These are phyloP conservation scores for Kwoniella shivajii DNA, from an alignment of 1,284 basidiomycete genomes.

Conservation along the genomic window DNA sequence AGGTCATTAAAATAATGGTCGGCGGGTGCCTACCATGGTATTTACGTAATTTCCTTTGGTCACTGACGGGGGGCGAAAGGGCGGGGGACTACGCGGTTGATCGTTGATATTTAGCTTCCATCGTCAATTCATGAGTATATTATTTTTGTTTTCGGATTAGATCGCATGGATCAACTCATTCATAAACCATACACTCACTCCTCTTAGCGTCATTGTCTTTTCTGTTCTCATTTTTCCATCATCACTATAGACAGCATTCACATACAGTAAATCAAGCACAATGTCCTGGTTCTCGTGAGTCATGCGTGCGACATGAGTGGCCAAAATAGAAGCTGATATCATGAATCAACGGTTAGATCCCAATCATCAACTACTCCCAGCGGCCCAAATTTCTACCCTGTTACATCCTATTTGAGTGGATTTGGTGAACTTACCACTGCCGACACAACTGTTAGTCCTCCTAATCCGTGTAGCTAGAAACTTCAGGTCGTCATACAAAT, in stretches of 20 bases:
- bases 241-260: neutral
- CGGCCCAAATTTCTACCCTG: conserved; percentile 73
- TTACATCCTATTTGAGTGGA: conserved; percentile 58
- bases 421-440: conserved; percentile 43
- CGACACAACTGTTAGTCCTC: conserved; percentile 47
- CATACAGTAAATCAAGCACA: neutral
- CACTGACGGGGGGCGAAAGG: too few relatives aligned
- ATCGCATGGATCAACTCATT: neutral
- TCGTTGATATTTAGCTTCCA: neutral
- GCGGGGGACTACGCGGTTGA: too few relatives aligned
- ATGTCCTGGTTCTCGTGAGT: conserved; percentile 47
- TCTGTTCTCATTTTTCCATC: neutral
- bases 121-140: neutral
- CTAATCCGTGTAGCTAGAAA: neutral
- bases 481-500: neutral
- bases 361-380: conserved; percentile 21
- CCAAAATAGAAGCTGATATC: neutral
- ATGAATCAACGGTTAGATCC: neutral
- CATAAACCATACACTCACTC: neutral
- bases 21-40: too few relatives aligned
- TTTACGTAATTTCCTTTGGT: too few relatives aligned
- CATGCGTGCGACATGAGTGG: neutral
- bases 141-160: neutral
- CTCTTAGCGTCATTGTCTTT: neutral
- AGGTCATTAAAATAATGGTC: too few relatives aligned